Percentiles rank a stretch among this genome's conserved stretches.
These are phyloP conservation scores for Arachis stenosperma DNA, from an alignment of 306 rosid species.

Conservation along the genomic window DNA sequence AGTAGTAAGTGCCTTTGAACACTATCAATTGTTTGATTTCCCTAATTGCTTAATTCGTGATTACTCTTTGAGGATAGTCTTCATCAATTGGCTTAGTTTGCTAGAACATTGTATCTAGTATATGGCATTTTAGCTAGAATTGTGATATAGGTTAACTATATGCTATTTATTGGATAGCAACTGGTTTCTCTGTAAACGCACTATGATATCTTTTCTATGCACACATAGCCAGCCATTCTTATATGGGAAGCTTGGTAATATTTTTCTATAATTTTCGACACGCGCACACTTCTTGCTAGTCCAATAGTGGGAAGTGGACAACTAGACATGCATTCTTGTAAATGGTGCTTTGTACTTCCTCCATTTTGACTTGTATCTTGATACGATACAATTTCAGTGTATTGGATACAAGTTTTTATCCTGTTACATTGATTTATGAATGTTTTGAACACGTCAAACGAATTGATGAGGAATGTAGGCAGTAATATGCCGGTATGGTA, in stretches of 20 bases:
- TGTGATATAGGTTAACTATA: neutral
- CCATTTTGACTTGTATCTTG: too few species aligned
- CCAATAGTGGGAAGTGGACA: too few species aligned
- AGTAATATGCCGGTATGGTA: too few species aligned
- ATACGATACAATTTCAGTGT: too few species aligned
- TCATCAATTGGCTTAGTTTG: neutral
- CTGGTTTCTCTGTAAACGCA: neutral
- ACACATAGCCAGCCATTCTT: neutral
- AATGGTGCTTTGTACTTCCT: too few species aligned
- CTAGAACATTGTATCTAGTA: neutral
- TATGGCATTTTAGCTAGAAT: neutral
- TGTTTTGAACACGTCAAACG: too few species aligned
- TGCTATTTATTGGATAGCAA: neutral
- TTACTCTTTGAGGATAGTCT: neutral
- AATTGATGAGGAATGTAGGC: too few species aligned
- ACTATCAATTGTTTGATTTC: neutral
- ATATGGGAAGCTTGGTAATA: neutral
- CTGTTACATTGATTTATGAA: too few species aligned
- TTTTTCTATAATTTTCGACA: neutral
- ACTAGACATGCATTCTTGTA: too few species aligned
- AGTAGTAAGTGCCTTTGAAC: slow-evolving; percentile 58
- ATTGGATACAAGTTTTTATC: too few species aligned
- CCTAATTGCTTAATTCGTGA: neutral
- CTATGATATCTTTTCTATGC: too few species aligned
- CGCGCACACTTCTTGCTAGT: too few species aligned